phyloP scores from a whole-genome alignment of 371 early-diverging fungal genomes.

The Mortierella polycephala region DNA sequence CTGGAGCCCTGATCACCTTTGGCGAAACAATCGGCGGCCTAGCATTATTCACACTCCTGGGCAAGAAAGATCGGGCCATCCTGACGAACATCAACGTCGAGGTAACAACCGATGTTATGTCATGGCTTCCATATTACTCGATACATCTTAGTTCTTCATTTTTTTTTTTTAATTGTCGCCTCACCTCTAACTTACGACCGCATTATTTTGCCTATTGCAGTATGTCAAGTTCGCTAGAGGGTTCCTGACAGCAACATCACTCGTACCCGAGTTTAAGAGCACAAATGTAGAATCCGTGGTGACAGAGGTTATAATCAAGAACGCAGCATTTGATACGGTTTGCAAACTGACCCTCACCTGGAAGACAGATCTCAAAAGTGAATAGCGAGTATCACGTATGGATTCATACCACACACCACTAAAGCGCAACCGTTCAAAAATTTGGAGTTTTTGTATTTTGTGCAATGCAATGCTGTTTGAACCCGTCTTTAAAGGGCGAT shows the following conservation, averaged over 20 bases:
- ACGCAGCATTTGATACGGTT: constrained; percentile 33
- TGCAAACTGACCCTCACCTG: constrained; percentile 39
- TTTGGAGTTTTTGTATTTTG: too few species aligned
- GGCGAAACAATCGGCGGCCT: constrained; percentile 68
- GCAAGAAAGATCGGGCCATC: constrained; percentile 64
- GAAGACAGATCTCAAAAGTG: constrained; percentile 22
- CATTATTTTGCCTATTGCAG: not conserved
- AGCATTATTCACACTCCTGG: constrained; percentile 59
- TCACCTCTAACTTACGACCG: too few species aligned
- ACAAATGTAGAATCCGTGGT: not conserved
- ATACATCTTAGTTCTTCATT: not conserved
- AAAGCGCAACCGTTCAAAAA: too few species aligned
- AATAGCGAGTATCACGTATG: not conserved
- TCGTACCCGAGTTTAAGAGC: constrained; percentile 14
- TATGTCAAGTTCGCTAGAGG: constrained; percentile 30
- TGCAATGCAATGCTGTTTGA: not conserved
- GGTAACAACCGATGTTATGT: constrained; percentile 33
- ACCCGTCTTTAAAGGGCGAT: not conserved
- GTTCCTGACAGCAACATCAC: constrained; percentile 31
- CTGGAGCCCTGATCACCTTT: constrained; percentile 68
- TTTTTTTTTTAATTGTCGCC: not conserved
- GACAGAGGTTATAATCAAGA: constrained; percentile 31
- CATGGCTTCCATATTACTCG: not conserved
- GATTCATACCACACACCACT: too few species aligned
- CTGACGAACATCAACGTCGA: constrained; percentile 61